These are phyloP conservation scores for Sugiyamaella chiloensis DNA, from an alignment of 805 yeast species.

Conservation along the genomic window DNA sequence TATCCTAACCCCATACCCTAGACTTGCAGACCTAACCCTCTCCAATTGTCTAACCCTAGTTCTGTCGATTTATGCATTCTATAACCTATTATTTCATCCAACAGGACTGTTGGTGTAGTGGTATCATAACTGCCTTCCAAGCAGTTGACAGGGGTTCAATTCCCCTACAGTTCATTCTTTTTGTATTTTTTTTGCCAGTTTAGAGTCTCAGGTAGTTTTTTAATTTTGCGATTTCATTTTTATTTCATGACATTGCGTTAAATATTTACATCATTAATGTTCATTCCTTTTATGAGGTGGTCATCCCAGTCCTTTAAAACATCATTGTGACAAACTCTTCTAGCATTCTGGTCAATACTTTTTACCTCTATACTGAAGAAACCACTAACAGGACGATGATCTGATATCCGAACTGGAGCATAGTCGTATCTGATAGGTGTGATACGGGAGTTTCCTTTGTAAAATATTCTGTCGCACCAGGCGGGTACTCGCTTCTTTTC, in stretches of 20 bases:
- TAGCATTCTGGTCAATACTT: conserved; percentile 53
- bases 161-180: conserved; percentile 6
- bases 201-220: background rate
- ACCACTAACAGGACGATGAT: conserved; percentile 88
- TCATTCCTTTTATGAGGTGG: background rate
- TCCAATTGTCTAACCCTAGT: no score
- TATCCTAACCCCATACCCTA: no score
- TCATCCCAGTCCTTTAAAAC: background rate
- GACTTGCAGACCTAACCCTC: no score
- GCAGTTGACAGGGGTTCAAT: conserved; percentile 8
- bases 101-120: conserved; percentile 6
- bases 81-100: no score
- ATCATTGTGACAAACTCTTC: background rate
- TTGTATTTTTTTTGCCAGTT: background rate
- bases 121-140: conserved; percentile 7
- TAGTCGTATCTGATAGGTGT: conserved; percentile 60
- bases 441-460: conserved; percentile 56
- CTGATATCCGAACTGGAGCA: conserved; percentile 64
- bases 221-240: background rate
- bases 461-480: conserved; percentile 91
- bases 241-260: background rate
- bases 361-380: conserved; percentile 60
- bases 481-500: conserved; percentile 94
- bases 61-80: no score
- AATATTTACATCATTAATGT: background rate